These are phyloP conservation scores for Hortaea sp. DNA, from an alignment of 2,329 filamentous ascomycete species.

Conservation along the genomic window DNA sequence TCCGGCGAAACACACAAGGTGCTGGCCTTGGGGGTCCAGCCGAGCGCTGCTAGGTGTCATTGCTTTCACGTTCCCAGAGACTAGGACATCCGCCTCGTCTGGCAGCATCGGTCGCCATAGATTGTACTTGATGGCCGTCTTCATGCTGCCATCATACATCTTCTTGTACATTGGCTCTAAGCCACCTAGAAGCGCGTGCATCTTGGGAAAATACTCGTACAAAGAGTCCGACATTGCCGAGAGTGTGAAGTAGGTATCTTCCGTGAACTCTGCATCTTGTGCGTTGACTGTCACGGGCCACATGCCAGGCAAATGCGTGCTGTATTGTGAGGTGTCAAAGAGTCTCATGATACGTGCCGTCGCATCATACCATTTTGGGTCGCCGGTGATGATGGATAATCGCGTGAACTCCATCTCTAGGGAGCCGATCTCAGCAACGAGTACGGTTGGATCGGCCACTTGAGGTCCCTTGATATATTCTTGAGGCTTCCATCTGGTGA, in stretches of 20 bases:
- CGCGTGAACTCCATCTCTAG: constrained; percentile 40
- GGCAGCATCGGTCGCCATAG: constrained; percentile 42
- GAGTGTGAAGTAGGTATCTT: constrained; percentile 28
- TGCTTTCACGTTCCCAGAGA: constrained; percentile 34
- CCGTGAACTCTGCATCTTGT: constrained; percentile 29
- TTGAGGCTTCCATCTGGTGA: constrained; percentile 36
- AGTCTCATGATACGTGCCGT: constrained; percentile 33
- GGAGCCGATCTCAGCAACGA: constrained; percentile 39
- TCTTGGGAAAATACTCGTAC: constrained; percentile 38
- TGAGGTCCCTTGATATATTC: constrained; percentile 29
- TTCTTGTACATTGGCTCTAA: constrained; percentile 36
- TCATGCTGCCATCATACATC: constrained; percentile 46
- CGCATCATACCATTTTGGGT: constrained; percentile 38
- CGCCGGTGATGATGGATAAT: constrained; percentile 35
- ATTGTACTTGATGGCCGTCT: constrained; percentile 34
- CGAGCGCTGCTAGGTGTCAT: constrained; percentile 1
- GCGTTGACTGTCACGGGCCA: constrained; percentile 38
- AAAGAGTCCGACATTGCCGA: constrained; percentile 27
- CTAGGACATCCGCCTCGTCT: constrained; percentile 36
- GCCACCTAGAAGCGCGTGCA: constrained; percentile 39
- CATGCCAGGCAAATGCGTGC: constrained; percentile 37
- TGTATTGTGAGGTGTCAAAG: constrained; percentile 32
- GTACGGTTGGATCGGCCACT: constrained; percentile 29
- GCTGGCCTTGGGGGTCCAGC: constrained; percentile 44
- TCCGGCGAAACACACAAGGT: constrained; percentile 51